Conservation (phyloP, 768 basidiomycete genomes). For the Russula emetica region DNA sequence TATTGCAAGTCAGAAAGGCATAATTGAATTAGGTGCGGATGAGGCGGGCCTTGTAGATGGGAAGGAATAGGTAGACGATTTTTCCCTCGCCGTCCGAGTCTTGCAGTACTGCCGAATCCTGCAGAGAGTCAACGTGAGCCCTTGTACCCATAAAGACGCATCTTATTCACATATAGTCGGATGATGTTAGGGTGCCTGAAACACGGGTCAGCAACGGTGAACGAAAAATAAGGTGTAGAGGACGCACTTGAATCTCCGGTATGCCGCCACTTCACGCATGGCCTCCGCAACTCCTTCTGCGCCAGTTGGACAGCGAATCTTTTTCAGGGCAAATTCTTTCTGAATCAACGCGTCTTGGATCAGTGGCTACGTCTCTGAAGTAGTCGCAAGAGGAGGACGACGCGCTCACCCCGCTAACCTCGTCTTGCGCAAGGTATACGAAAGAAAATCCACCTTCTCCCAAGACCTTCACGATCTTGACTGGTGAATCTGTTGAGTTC, state of each 20-base stretch:
- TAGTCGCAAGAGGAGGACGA: slow-evolving; percentile 32
- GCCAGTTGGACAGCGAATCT: slow-evolving; percentile 89
- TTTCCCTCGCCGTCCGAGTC: slow-evolving; percentile 91
- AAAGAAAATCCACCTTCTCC: slow-evolving; percentile 97
- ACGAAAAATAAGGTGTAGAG: not conserved
- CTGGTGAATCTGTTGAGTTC: slow-evolving; percentile 36
- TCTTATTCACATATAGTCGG: slow-evolving; percentile 67
- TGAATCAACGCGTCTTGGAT: slow-evolving; percentile 33
- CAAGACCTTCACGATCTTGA: slow-evolving; percentile 86
- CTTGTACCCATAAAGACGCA: slow-evolving; percentile 9
- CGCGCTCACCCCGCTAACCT: slow-evolving; percentile 69
- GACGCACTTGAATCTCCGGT: slow-evolving; percentile 86
- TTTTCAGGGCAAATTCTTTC: slow-evolving; percentile 94
- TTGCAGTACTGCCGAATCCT: slow-evolving; percentile 94
- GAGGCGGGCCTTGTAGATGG: slow-evolving; percentile 74
- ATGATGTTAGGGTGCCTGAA: slow-evolving; percentile 93
- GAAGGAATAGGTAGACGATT: slow-evolving; percentile 94
- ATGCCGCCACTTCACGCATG: slow-evolving; percentile 88
- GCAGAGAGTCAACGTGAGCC: slow-evolving; percentile 22
- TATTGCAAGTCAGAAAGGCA: slow-evolving; percentile 22
- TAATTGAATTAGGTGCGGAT: not conserved
- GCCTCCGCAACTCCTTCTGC: slow-evolving; percentile 84
- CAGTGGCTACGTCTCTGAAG: slow-evolving; percentile 13
- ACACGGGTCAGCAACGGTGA: not conserved
- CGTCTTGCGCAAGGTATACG: slow-evolving; percentile 84